Evolutionary conservation across 2,329 filamentous ascomycete genomes (phyloP), one percentile per base, ranked within the genome.

Genomic region (Penicillium thymicola): DNA sequence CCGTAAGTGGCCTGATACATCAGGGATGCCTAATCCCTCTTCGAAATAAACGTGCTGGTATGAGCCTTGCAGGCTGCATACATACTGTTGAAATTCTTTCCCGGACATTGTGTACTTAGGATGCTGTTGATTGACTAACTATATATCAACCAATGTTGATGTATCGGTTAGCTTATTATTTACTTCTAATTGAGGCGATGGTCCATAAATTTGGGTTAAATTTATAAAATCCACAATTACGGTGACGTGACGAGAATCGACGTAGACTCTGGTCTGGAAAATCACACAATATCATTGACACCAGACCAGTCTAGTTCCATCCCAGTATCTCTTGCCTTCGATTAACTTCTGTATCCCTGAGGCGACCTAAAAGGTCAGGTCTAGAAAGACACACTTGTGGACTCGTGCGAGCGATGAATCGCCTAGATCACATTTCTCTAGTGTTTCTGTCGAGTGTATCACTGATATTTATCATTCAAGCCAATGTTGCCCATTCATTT

Each of bases 1-100:
- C 63, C 67, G 78, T 32, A 81, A 78, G 62, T 86, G 55, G 55
- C 60, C 60, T 18, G 36, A 61, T 28, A 84, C 54, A 13, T 55
- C 57, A 2, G 60, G 54, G 4, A 61, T 60, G 56, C 59, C 59
- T 11, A 61, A 59, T 28, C 60, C 51, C 16, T 58, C 59, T 21
- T 54, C 40, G 2, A 60, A 60, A 34, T 60, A 50, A 38, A 27
- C n/a, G n/a, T 14, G 23, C 9, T 27, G 23, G 8, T 27, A 27
- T 43, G 23, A 43, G 14, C 9, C 41, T 43, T 42, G 23, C 13
- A 10, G 40, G 40, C 40, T 42, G 14, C 16, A 14, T 41, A 2
- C 2, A 11, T 27, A n/a, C 2, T 10, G 16, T 10, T n/a, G 10
- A 16, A 16, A 25, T 9, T 42, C 14, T n/a, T 27, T 27, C 2